A percentile compares a stretch with the other conserved stretches of the same genome.
Evolutionary conservation across 306 rosid species (phyloP).

Genomic region (Malus sylvestris): DNA sequence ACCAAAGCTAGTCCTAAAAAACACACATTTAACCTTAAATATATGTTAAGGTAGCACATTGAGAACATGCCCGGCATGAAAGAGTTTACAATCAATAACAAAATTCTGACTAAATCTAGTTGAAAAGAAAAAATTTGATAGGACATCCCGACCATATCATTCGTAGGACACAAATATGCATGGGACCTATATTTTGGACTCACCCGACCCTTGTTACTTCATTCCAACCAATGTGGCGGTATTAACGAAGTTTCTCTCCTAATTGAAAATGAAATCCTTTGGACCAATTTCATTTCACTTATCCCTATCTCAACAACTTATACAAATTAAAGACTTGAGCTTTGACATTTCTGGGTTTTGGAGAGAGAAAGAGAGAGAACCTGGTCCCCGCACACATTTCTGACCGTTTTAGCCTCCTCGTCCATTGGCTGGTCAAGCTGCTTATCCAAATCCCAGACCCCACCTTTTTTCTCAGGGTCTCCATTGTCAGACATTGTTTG

Average conservation of each 20-base stretch:
- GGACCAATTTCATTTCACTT: not conserved
- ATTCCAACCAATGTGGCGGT: too few relatives aligned
- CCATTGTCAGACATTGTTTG: constrained; percentile 48
- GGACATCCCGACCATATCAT: too few relatives aligned
- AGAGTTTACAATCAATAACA: not conserved
- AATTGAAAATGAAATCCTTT: not conserved
- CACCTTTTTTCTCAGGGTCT: constrained; percentile 42
- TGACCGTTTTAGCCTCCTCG: constrained; percentile 73
- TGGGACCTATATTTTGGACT: too few relatives aligned
- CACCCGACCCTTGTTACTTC: too few relatives aligned
- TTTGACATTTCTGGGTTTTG: not conserved
- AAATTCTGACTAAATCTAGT: not conserved
- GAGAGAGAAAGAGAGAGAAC: constrained; percentile 29
- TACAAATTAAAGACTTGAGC: not conserved
- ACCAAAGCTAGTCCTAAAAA: not conserved
- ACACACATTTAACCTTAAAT: not conserved
- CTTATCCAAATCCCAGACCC: constrained; percentile 83
- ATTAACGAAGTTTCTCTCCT: not conserved
- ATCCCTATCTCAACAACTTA: not conserved
- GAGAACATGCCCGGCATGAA: not conserved
- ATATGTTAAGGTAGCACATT: not conserved
- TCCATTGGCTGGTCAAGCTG: constrained; percentile 85
- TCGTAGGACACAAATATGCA: too few relatives aligned
- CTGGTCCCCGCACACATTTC: constrained; percentile 60
- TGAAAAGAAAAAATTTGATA: not conserved